These are phyloP conservation scores for Candida sphagnicola DNA, from an alignment of 805 yeast species.

Conservation along the genomic window DNA sequence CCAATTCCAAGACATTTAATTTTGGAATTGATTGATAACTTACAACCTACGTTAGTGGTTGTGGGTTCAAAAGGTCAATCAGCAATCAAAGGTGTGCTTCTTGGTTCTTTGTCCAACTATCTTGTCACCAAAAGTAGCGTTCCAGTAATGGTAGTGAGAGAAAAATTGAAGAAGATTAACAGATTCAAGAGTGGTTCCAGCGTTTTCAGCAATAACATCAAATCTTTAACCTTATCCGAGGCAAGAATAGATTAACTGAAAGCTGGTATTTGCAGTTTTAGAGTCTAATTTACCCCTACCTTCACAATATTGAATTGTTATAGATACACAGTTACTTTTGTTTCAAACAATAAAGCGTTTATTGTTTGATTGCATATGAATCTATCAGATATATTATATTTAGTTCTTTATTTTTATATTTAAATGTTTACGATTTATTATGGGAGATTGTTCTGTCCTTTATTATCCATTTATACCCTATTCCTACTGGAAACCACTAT, in stretches of 20 bases:
- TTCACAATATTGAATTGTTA: no score
- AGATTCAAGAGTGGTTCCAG: slow-evolving; percentile 47
- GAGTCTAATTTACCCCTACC: no score
- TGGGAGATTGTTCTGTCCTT: not conserved
- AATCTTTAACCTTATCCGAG: slow-evolving; percentile 46
- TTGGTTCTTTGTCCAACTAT: slow-evolving; percentile 71
- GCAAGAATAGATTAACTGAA: slow-evolving; percentile 44
- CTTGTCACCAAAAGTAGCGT: slow-evolving; percentile 66
- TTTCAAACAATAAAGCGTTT: no score
- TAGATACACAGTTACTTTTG: no score
- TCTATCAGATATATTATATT: not conserved
- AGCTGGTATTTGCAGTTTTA: no score
- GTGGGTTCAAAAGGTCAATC: slow-evolving; percentile 74
- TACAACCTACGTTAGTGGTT: slow-evolving; percentile 69
- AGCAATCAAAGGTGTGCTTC: slow-evolving; percentile 67
- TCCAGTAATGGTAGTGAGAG: slow-evolving; percentile 79
- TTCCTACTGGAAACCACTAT: not conserved
- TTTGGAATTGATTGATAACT: slow-evolving; percentile 63
- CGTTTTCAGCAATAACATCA: slow-evolving; percentile 53
- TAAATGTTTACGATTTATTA: not conserved
- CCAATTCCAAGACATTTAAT: slow-evolving; percentile 71
- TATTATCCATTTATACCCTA: not conserved
- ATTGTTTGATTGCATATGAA: not conserved
- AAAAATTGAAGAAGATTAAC: slow-evolving; percentile 64
- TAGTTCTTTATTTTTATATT: not conserved